Conservation (phyloP, 192 early-diverging fungal species). For the Entomortierella parvispora region DNA sequence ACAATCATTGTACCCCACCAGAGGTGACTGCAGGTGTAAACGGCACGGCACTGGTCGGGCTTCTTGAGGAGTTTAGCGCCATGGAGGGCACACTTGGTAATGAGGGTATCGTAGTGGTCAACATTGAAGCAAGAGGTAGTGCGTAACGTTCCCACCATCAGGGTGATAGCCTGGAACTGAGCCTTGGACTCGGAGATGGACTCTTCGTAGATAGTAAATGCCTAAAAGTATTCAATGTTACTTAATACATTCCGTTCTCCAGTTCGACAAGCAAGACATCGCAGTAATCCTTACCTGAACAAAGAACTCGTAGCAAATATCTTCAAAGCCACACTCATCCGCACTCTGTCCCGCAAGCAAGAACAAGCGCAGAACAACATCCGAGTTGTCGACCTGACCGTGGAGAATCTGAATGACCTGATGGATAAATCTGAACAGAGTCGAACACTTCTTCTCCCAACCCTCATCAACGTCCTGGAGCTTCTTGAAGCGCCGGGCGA, state of each 20-base stretch:
- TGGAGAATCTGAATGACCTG: conserved; percentile 82
- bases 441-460: conserved; percentile 77
- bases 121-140: conserved; percentile 82
- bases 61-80: conserved; percentile 92
- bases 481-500: conserved; percentile 67
- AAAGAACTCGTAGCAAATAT: conserved; percentile 97
- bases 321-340: conserved; percentile 88
- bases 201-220: conserved; percentile 97
- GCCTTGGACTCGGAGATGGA: conserved; percentile 91
- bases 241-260: neutral
- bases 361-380: conserved; percentile 81
- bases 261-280: neutral
- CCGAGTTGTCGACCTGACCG: conserved; percentile 68
- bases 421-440: conserved; percentile 89
- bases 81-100: conserved; percentile 91
- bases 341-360: conserved; percentile 89
- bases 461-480: conserved; percentile 63
- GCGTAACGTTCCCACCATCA: conserved; percentile 88
- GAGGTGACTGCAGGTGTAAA: conserved; percentile 86
- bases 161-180: conserved; percentile 90
- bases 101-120: conserved; percentile 96
- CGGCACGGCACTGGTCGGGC: conserved; percentile 91
- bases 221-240: conserved; percentile 53
- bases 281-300: conserved; percentile 67
- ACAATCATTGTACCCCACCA: conserved; percentile 85